Percentiles rank a stretch among this genome's conserved stretches.
phyloP scores from a whole-genome alignment of 225 moss, liverwort and hornwort species.

The Neckera pumila region DNA sequence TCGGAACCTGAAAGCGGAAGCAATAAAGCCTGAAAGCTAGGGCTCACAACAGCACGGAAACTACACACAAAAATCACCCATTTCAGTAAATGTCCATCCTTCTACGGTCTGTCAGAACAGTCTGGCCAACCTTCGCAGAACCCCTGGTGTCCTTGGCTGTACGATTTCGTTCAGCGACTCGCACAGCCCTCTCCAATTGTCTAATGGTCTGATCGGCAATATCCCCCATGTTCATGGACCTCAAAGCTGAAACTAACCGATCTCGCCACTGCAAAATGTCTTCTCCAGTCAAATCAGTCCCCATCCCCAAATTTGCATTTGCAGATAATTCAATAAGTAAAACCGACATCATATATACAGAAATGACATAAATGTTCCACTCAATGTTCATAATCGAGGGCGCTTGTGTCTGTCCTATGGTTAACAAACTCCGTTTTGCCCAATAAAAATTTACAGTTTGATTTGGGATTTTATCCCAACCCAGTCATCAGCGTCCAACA shows the following conservation, averaged over 20 bases:
- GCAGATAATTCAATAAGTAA: neutral
- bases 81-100: neutral
- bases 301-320: neutral
- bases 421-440: neutral
- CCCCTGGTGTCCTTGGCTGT: slow-evolving; percentile 61
- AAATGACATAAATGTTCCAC: neutral
- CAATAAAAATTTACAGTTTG: neutral
- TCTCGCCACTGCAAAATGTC: slow-evolving; percentile 88
- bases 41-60: neutral
- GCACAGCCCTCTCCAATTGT: slow-evolving; percentile 90
- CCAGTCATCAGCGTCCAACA: neutral
- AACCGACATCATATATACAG: neutral
- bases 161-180: slow-evolving; percentile 88
- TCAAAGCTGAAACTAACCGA: slow-evolving; percentile 83
- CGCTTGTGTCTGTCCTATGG: neutral
- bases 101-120: slow-evolving; percentile 1
- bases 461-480: neutral
- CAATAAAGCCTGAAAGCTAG: neutral
- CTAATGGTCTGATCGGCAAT: slow-evolving; percentile 84
- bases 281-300: slow-evolving; percentile 22
- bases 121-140: slow-evolving; percentile 56
- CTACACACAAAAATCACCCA: slow-evolving; percentile 8
- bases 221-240: slow-evolving; percentile 97
- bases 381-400: neutral
- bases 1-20: neutral